These are phyloP conservation scores for Chlorella sp. DNA, from an alignment of 139 green algal species.

Conservation along the genomic window DNA sequence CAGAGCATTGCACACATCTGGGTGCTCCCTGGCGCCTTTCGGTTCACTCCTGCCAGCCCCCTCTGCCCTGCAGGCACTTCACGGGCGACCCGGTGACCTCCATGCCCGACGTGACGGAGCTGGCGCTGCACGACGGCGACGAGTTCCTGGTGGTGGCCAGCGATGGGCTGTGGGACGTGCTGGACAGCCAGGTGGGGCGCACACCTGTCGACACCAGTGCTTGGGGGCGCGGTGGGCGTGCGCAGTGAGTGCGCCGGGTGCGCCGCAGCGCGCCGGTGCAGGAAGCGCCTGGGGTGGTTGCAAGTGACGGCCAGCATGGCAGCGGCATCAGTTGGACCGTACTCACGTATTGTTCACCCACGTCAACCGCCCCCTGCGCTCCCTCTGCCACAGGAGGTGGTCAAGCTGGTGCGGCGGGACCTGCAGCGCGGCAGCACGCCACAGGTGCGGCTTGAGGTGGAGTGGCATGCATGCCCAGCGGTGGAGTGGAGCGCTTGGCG, in stretches of 20 bases:
- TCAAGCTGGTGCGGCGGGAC: constrained; percentile 38
- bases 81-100: constrained; percentile 64
- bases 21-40: too few species aligned
- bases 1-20: not conserved
- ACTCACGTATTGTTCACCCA: too few species aligned
- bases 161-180: constrained; percentile 77
- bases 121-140: constrained; percentile 55
- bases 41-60: not conserved
- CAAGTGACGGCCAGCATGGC: too few species aligned
- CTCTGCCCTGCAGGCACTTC: constrained; percentile 35
- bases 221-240: too few species aligned
- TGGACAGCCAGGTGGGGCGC: constrained; percentile 46
- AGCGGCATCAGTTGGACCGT: too few species aligned
- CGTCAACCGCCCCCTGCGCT: too few species aligned
- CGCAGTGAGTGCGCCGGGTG: too few species aligned
- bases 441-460: not conserved
- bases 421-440: constrained; percentile 43
- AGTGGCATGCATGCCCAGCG: not conserved
- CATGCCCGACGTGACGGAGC: constrained; percentile 64
- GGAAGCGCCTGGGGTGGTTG: too few species aligned
- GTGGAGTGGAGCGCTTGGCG: not conserved
- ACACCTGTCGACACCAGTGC: too few species aligned
- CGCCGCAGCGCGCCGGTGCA: too few species aligned
- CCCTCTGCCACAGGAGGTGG: constrained; percentile 46
- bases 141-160: constrained; percentile 81